These are phyloP conservation scores for Luffa aegyptiaca DNA, from an alignment of 306 rosid genomes.

Conservation along the genomic window DNA sequence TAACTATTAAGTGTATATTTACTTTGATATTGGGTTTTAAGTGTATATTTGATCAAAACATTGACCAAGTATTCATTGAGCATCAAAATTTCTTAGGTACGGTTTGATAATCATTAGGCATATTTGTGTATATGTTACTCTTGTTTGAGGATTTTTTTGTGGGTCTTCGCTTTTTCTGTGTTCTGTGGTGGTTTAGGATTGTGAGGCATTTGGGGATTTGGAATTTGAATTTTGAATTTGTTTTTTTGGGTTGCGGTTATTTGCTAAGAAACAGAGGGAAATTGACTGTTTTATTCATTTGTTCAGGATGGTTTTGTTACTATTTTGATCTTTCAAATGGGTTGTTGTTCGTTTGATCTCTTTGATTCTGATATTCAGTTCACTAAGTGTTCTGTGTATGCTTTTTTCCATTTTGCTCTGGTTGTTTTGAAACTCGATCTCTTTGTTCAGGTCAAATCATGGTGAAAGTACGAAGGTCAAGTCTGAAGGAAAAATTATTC, in stretches of 20 bases:
- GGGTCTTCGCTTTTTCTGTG: neutral
- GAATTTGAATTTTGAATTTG: neutral
- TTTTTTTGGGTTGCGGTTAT: neutral
- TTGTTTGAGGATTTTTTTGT: neutral
- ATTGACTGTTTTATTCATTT: neutral
- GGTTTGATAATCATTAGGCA: neutral
- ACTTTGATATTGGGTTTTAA: neutral
- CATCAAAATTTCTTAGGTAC: neutral
- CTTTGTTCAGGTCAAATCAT: too few species aligned
- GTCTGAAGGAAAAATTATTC: too few species aligned
- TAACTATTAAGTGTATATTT: too few species aligned
- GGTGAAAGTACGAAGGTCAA: too few species aligned
- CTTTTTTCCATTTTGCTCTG: neutral
- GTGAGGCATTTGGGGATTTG: neutral
- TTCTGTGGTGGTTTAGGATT: neutral
- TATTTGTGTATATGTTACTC: neutral
- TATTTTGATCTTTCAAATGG: neutral
- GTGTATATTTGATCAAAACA: neutral
- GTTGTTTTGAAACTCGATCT: neutral
- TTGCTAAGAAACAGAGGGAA: neutral
- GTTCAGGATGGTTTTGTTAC: neutral
- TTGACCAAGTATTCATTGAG: neutral
- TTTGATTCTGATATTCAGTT: neutral
- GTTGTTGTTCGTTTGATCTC: neutral
- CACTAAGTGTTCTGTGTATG: neutral